Evolutionary conservation across 2,329 filamentous ascomycete species (phyloP), one percentile per base, ranked within the genome.

Genomic region (Fusarium sp.): DNA sequence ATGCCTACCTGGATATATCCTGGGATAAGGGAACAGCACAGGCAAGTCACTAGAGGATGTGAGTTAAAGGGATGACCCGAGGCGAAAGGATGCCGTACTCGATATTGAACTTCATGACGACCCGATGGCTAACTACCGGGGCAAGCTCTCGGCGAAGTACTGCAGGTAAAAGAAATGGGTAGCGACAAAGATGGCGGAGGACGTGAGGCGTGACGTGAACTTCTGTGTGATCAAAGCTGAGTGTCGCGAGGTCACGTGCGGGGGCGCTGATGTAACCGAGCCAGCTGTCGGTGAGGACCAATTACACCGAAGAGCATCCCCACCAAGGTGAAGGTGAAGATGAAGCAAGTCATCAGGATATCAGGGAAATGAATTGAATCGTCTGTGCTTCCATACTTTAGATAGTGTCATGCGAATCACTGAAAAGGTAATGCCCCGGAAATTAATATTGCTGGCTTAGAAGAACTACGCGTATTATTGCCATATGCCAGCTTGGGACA

Each of bases 11-110:
- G 87, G 87, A 75, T 90, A 90, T 78, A 90, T 90, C 77, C 86
- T 84, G 39, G 88, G 88, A 62, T 90, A 90, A 26, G 88, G 88
- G 74, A 90, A 90, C 75, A 90, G 84, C 58, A 90, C 84, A 51
- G 87, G 87, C 28, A 90, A 81, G 65, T 89, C 87, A 78, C 88
- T 90, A 62, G 11, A 39, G 30, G n/a, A 32, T 39, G 50, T 81
- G 50, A 81, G 76, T 45, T 36, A 62, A 50, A 32, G 62, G 51
- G 58, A 15, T 22, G 13, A 38, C 22, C 13, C 26, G 14, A 42
- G 48, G 42, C 48, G 18, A n/a, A 38, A 32, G n/a, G 24, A 47
- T 22, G 13, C 41, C 82, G 51, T 82, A 87, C 86, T 87, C 86
- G 54, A 88, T 87, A 61, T 85, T 86, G 79, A 88, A 88, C 80